Percentiles rank a stretch among this genome's conserved stretches.
phyloP scores from a whole-genome alignment of 805 yeast genomes.

The Pichia cephalocereana region DNA sequence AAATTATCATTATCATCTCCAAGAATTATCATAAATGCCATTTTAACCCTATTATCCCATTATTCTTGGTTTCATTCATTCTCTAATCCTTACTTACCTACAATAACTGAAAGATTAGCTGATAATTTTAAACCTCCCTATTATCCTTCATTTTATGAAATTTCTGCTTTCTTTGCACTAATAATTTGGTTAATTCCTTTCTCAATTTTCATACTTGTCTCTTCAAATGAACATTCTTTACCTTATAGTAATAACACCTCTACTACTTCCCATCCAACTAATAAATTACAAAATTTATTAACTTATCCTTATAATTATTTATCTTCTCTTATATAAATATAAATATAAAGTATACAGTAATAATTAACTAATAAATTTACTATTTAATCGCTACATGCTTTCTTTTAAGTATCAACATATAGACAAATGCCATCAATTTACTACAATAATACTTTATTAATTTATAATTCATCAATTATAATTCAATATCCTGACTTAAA shows the following conservation, averaged over 20 bases:
- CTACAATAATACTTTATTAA: no score
- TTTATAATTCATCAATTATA: no score
- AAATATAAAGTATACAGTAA: no score
- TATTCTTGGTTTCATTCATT: conserved; percentile 85
- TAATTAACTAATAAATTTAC: no score
- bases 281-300: no score
- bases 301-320: no score
- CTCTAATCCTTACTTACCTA: conserved; percentile 62
- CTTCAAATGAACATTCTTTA: conserved; percentile 83
- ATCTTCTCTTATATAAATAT: no score
- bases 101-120: conserved; percentile 49
- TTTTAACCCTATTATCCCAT: conserved; percentile 70
- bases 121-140: conserved; percentile 54
- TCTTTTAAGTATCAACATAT: no score
- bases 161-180: conserved; percentile 91
- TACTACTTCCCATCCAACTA: conserved; percentile 3
- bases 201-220: conserved; percentile 79
- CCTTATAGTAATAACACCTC: conserved; percentile 35
- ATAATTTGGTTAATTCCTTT: conserved; percentile 94
- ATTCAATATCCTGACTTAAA: no score
- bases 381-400: no score
- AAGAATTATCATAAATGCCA: conserved; percentile 59
- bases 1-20: conserved; percentile 68
- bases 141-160: conserved; percentile 77
- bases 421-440: no score